Percentiles rank a stretch among this genome's conserved stretches.
Evolutionary conservation across 2,329 filamentous ascomycete species (phyloP).

Genomic region (Proliferodiscus dingleyae): DNA sequence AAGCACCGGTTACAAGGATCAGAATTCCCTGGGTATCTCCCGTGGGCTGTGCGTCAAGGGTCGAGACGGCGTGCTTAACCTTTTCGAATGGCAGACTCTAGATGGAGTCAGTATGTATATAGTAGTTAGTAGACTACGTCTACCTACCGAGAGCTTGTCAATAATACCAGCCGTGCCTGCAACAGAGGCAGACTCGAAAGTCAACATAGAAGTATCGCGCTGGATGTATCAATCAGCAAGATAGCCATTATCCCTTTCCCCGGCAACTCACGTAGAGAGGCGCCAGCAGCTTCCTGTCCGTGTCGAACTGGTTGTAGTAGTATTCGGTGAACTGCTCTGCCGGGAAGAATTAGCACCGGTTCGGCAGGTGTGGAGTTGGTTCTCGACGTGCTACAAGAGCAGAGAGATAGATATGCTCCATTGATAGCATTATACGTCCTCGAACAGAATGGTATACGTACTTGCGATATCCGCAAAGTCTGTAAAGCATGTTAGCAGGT

Average conservation of each 20-base stretch:
- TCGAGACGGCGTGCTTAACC: conserved; percentile 72
- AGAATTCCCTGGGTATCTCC: conserved; percentile 64
- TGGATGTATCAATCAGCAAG: conserved; percentile 38
- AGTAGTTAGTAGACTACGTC: neutral
- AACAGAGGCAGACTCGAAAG: conserved; percentile 71
- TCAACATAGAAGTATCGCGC: conserved; percentile 85
- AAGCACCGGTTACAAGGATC: conserved; percentile 81
- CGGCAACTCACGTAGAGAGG: conserved; percentile 74
- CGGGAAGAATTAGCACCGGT: conserved; percentile 17
- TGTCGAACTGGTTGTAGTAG: conserved; percentile 89
- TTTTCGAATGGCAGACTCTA: conserved; percentile 71
- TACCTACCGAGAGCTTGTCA: conserved; percentile 73
- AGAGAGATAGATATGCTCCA: neutral
- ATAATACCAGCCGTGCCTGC: conserved; percentile 63
- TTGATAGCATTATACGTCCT: neutral
- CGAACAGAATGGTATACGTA: conserved; percentile 27
- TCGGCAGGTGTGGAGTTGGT: neutral
- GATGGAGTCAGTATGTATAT: conserved; percentile 8
- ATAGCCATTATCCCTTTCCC: conserved; percentile 1
- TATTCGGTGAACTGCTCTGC: conserved; percentile 81
- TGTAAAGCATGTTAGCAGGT: conserved; percentile 20
- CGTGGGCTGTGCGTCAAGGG: conserved; percentile 79
- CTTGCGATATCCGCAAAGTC: conserved; percentile 39
- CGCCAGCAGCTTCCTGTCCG: conserved; percentile 58
- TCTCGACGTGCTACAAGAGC: neutral